phyloP scores from a whole-genome alignment of 257 asterid species.

The Solanum piurae region DNA sequence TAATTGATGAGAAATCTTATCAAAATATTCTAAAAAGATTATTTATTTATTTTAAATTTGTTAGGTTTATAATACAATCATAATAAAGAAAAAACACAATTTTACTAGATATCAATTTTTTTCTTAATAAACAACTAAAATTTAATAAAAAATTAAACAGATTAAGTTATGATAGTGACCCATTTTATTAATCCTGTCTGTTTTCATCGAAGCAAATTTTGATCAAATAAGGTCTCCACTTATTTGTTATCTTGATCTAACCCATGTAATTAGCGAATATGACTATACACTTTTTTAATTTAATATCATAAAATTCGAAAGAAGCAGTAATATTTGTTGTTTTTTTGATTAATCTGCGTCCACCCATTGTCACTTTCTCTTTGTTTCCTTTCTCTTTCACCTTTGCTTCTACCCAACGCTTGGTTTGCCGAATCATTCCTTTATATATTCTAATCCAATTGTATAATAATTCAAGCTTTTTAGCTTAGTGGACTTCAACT shows the following conservation, averaged over 20 bases:
- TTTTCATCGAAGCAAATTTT: no score
- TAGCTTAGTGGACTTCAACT: background rate
- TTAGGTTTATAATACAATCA: no score
- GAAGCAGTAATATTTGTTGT: background rate
- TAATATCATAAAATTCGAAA: background rate
- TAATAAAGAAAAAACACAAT: no score
- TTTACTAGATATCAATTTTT: no score
- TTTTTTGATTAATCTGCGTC: background rate
- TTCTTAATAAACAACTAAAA: no score
- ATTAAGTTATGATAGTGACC: no score
- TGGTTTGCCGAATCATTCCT: slow-evolving; percentile 27
- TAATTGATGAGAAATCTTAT: background rate
- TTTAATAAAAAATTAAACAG: no score
- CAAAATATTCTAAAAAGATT: no score
- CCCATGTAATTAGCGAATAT: background rate
- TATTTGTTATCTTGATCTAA: no score
- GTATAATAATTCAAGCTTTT: background rate
- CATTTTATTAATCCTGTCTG: no score
- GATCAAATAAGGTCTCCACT: background rate
- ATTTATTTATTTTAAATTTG: no score
- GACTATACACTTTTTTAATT: fast-evolving
- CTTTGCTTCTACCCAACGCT: slow-evolving; percentile 67
- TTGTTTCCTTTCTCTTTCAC: slow-evolving; percentile 25
- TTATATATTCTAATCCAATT: background rate
- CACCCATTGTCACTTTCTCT: background rate